Conservation (phyloP, 139 green algal genomes). For the Chlamydomonas sp. region DNA sequence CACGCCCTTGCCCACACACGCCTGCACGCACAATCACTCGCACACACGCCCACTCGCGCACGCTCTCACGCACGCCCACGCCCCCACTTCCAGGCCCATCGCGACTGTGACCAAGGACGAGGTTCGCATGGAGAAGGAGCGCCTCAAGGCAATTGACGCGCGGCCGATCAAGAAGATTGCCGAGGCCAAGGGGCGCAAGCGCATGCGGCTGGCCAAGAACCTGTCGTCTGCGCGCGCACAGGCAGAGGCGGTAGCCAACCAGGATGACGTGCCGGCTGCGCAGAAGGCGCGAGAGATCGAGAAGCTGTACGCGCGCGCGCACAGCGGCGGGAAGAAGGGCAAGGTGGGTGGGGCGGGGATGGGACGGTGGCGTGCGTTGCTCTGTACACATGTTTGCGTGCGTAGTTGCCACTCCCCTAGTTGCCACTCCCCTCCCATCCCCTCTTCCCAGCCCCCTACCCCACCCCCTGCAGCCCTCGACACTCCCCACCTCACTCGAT, state of each 20-base stretch:
- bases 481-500: too few species aligned
- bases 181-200: slow-evolving; percentile 87
- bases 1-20: too few species aligned
- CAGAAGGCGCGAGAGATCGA: slow-evolving; percentile 66
- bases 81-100: slow-evolving; percentile 47
- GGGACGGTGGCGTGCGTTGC: too few species aligned
- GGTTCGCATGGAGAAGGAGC: slow-evolving; percentile 68
- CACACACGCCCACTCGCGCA: too few species aligned
- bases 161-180: slow-evolving; percentile 94
- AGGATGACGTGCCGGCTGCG: slow-evolving; percentile 62
- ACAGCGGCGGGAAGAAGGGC: slow-evolving; percentile 26
- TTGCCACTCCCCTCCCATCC: too few species aligned
- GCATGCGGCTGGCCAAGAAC: slow-evolving; percentile 50
- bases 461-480: too few species aligned
- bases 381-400: too few species aligned
- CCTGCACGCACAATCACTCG: too few species aligned
- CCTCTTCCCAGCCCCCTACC: too few species aligned
- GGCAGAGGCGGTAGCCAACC: slow-evolving; percentile 30
- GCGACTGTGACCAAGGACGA: slow-evolving; percentile 69
- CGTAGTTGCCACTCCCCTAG: too few species aligned
- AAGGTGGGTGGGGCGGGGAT: slow-evolving; percentile 17
- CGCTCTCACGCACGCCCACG: too few species aligned
- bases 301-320: slow-evolving; percentile 66
- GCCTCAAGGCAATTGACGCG: slow-evolving; percentile 72
- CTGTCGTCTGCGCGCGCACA: slow-evolving; percentile 64